Percentiles rank a stretch among this genome's conserved stretches.
Conservation (phyloP, 306 rosid species). For the Cucurbita argyrosperma region DNA sequence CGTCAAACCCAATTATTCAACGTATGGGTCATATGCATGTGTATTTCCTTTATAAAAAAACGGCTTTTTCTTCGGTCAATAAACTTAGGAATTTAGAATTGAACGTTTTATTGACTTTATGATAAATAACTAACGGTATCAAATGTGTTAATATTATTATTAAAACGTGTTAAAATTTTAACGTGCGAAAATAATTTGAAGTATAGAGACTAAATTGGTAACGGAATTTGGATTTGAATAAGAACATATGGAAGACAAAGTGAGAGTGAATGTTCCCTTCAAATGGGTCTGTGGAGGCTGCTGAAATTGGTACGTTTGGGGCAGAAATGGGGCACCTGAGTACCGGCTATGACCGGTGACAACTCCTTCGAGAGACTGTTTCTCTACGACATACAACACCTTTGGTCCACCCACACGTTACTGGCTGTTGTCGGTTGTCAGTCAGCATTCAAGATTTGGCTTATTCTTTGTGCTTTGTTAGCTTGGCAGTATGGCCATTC, state of each 20-base stretch:
- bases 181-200: too few relatives aligned
- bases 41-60: not conserved
- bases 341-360: constrained; percentile 57
- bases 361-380: constrained; percentile 5
- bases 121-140: too few relatives aligned
- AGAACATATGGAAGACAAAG: not conserved
- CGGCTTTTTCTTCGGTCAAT: not conserved
- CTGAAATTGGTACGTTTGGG: constrained; percentile 14
- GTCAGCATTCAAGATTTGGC: not conserved
- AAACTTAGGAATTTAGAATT: too few relatives aligned
- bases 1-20: not conserved
- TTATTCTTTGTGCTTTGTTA: not conserved
- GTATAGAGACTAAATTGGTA: too few relatives aligned
- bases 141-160: not conserved
- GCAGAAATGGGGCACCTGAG: constrained; percentile 11
- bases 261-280: not conserved
- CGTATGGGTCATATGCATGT: not conserved
- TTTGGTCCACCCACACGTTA: not conserved
- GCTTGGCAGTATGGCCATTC: not conserved
- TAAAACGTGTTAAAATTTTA: not conserved
- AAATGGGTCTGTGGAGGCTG: constrained; percentile 6
- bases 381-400: not conserved
- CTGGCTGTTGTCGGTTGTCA: constrained; percentile 11
- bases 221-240: not conserved
- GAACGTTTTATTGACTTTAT: too few relatives aligned